A percentile compares a stretch with the other conserved stretches of the same genome.
Evolutionary conservation across 371 early-diverging fungal genomes (phyloP).

Genomic region (Syncephalastrum racemosum): DNA sequence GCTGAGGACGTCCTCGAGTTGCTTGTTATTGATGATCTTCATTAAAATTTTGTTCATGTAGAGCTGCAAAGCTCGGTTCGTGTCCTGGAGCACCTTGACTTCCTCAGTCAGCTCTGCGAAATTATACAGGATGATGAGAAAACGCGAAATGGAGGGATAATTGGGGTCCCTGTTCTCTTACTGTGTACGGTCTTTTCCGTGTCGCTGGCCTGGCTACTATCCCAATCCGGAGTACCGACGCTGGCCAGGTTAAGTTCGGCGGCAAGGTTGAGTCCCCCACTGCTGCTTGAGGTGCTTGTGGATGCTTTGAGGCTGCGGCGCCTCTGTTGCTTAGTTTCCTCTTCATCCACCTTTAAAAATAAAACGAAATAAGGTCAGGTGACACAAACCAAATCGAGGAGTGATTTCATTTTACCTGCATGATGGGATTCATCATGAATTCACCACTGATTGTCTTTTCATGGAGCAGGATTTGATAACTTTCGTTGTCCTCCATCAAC

Average conservation of each 20-base stretch:
- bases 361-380: background rate
- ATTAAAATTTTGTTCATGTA: slow-evolving; percentile 56
- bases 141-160: background rate
- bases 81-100: slow-evolving; percentile 41
- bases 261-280: slow-evolving; percentile 49
- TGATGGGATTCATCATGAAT: slow-evolving; percentile 63
- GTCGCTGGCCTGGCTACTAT: slow-evolving; percentile 26
- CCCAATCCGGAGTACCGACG: slow-evolving; percentile 22
- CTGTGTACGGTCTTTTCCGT: slow-evolving; percentile 22
- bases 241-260: slow-evolving; percentile 61
- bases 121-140: background rate
- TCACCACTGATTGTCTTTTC: slow-evolving; percentile 83
- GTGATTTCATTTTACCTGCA: slow-evolving; percentile 52
- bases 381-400: slow-evolving; percentile 3
- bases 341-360: slow-evolving; percentile 5
- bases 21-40: slow-evolving; percentile 48
- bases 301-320: slow-evolving; percentile 21
- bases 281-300: slow-evolving; percentile 18
- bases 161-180: slow-evolving; percentile 7
- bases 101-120: slow-evolving; percentile 45
- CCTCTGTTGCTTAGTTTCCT: slow-evolving; percentile 6
- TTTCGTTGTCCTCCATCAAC: slow-evolving; percentile 84
- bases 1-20: slow-evolving; percentile 47
- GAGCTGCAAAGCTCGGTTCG: slow-evolving; percentile 46
- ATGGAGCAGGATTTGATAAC: slow-evolving; percentile 78